Conservation (phyloP, 2,329 filamentous ascomycete genomes). For the Elsinoe necatrix region DNA sequence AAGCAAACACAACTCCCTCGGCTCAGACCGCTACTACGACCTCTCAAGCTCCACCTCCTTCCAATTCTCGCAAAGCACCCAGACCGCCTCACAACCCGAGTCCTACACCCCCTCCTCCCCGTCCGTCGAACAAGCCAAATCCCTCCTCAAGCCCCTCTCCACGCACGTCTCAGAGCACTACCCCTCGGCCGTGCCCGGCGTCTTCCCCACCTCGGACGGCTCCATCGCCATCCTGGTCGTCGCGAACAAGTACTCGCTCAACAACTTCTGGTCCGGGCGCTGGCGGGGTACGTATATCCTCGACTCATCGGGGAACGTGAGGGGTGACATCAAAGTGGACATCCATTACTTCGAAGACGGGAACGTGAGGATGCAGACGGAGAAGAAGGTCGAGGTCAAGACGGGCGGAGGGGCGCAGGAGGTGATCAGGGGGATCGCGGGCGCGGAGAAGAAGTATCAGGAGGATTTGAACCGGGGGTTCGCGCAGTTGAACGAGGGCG, state of each 20-base stretch:
- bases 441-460: conserved; percentile 84
- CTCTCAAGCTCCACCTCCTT: conserved; percentile 82
- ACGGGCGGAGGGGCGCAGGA: conserved; percentile 53
- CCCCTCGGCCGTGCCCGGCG: conserved; percentile 68
- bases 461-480: conserved; percentile 92
- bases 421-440: conserved; percentile 68
- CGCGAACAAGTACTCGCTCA: conserved; percentile 93
- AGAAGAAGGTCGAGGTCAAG: conserved; percentile 59
- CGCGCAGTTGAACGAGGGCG: conserved; percentile 77
- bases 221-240: conserved; percentile 76
- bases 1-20: conserved; percentile 76
- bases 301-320: conserved; percentile 60
- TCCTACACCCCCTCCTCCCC: conserved; percentile 68
- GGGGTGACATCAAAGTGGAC: conserved; percentile 80
- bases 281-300: conserved; percentile 87
- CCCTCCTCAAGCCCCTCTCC: conserved; percentile 67
- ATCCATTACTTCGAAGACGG: conserved; percentile 99
- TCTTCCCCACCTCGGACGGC: conserved; percentile 71
- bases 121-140: conserved; percentile 73
- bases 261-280: conserved; percentile 95
- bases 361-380: conserved; percentile 88
- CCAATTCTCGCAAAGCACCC: conserved; percentile 72
- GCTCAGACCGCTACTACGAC: conserved; percentile 79
- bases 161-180: conserved; percentile 83
- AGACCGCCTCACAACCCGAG: conserved; percentile 77